Base-by-base conservation (phyloP, 345 rosid species). In the Linum tenue region DNA sequence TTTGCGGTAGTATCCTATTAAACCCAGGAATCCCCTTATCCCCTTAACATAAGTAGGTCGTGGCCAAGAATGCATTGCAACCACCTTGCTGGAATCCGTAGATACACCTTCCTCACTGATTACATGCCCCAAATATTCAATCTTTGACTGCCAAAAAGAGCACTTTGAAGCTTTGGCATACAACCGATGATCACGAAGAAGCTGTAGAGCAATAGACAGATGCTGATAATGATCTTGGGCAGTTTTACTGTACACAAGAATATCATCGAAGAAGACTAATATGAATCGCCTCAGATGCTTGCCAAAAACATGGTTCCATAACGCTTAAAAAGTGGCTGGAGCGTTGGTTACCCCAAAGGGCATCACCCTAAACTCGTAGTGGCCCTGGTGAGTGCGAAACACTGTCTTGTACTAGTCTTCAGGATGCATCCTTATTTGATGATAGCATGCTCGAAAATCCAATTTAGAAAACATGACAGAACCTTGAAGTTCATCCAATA, bases 161-260 rank as follows among this genome's bases (percentile, higher is more conserved):
- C 68, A 55, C n/a, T 65, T 65, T 9, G 60, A 53, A 11, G n/a
- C 17, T 55, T 65, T 65, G 3, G 48, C 60, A 65, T 10, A 51
- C 5, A 12, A 65, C 6, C 17, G 16, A 31, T 55, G 6, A 2
- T 51, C 11, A 0, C 17, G 1, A 14, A 65, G 48, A 1, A 53
- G 37, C 35, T 65, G 3, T 10, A 65, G 43, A 39, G 44, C 1
- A 2, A 6, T 22, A 9, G 7, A 3, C 9, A 51, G 16, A 64
- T 65, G 60, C 14, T 12, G 3, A 0, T 35, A 10, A 15, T 65
- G 68, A 14, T 51, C 37, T 14, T 2, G 6, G 2, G 11, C 7
- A 4, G 22, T 5, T 11, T 2, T 16, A 17, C 16, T 31, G 3
- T 64, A 44, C 7, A 41, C 16, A 3, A 64, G 36, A 6, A 22